Conservation (phyloP, 106 monocot genomes). For the Dioscorea dumetorum region DNA sequence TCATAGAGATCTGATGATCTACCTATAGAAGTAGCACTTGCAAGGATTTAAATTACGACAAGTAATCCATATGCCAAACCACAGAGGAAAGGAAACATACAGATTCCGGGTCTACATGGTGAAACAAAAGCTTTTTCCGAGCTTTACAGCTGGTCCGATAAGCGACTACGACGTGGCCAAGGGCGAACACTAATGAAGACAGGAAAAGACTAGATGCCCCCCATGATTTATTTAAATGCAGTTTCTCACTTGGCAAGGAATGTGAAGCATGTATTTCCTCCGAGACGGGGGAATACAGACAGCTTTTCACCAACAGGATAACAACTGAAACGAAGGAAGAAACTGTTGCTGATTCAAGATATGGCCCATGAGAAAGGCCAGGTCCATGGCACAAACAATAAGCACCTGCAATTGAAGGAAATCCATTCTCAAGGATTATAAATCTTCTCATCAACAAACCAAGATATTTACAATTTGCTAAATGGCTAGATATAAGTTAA, state of each 20-base stretch:
- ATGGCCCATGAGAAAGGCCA: conserved; percentile 52
- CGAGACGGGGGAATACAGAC: conserved; percentile 37
- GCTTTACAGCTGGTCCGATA: conserved; percentile 74
- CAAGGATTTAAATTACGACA: too few species aligned
- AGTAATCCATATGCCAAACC: neutral
- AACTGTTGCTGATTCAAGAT: conserved; percentile 54
- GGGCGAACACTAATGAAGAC: conserved; percentile 76
- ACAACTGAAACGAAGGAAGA: conserved; percentile 54
- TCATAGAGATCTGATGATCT: too few species aligned
- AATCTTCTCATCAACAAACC: neutral
- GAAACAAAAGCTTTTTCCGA: conserved; percentile 55
- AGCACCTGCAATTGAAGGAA: conserved; percentile 45
- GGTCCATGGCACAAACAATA: conserved; percentile 56
- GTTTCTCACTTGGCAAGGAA: conserved; percentile 23
- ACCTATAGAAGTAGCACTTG: too few species aligned
- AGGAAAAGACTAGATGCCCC: conserved; percentile 34
- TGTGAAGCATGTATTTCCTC: conserved; percentile 36
- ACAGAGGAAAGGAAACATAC: conserved; percentile 29
- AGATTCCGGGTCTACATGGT: conserved; percentile 67
- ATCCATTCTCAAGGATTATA: neutral
- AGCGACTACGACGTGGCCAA: conserved; percentile 79
- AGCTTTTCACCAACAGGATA: conserved; percentile 52
- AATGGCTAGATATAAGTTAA: neutral
- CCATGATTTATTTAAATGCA: conserved; percentile 54
- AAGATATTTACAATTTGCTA: neutral